Percentiles rank a stretch among this genome's conserved stretches.
phyloP scores from a whole-genome alignment of 2,329 filamentous ascomycete species.

The Cordyceps cicadae region DNA sequence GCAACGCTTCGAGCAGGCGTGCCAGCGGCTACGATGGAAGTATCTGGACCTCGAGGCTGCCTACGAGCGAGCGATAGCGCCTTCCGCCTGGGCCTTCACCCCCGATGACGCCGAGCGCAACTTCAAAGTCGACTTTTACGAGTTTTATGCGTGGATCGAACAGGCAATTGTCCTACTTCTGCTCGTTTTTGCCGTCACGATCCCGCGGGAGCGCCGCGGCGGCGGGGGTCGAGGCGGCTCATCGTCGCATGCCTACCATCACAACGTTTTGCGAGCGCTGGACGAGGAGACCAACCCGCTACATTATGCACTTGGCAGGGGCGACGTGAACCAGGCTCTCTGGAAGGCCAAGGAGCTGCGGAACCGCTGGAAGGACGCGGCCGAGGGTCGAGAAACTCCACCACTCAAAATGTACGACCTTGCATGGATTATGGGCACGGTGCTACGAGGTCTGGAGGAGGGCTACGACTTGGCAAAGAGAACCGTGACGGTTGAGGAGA shows the following conservation, averaged over 20 bases:
- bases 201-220: constrained; percentile 27
- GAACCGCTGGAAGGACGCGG: constrained; percentile 65
- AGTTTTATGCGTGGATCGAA: constrained; percentile 67
- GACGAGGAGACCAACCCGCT: constrained; percentile 50
- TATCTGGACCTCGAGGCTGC: constrained; percentile 49
- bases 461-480: constrained; percentile 45
- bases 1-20: constrained; percentile 51
- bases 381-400: constrained; percentile 33
- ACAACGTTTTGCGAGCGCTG: constrained; percentile 58
- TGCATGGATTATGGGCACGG: constrained; percentile 46
- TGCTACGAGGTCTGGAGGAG: constrained; percentile 51
- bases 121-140: constrained; percentile 72
- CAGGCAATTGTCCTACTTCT: constrained; percentile 60
- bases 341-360: constrained; percentile 60
- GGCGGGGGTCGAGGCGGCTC: constrained; percentile 7
- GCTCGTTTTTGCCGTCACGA: constrained; percentile 51
- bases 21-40: constrained; percentile 55
- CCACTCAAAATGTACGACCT: constrained; percentile 53
- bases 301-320: constrained; percentile 43
- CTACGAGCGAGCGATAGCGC: constrained; percentile 42
- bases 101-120: constrained; percentile 50
- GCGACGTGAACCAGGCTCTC: constrained; percentile 49
- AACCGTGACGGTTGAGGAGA: constrained; percentile 25
- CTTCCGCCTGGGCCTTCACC: constrained; percentile 26
- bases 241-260: constrained; percentile 52